Base-by-base conservation (phyloP, 2,329 filamentous ascomycete genomes). In the Bretziella fagacearum region DNA sequence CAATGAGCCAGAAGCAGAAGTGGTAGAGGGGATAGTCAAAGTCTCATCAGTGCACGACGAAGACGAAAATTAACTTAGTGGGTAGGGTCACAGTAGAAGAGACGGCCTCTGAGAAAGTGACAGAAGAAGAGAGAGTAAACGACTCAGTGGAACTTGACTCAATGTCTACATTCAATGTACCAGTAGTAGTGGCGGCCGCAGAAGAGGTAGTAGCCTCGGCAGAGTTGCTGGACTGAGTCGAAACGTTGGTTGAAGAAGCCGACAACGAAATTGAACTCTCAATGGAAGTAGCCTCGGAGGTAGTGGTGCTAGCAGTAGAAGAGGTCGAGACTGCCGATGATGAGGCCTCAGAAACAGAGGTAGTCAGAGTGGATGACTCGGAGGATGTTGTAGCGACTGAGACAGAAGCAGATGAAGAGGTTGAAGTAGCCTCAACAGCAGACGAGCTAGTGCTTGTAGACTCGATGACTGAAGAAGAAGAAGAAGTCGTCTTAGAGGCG, bases 151-250 rank as follows among this genome's bases (percentile, higher is more conserved):
- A n/a, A n/a, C n/a, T n/a, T n/a, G n/a, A n/a, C n/a, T n/a, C n/a
- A n/a, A n/a, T n/a, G n/a, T n/a, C n/a, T n/a, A n/a, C n/a, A n/a
- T n/a, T n/a, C n/a, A n/a, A n/a, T n/a, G n/a, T n/a, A n/a, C n/a
- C n/a, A 32, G 18, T 41, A n/a, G 37, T 36, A 25, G 43, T 32
- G 33, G 30, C 15, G 13, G 26, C 30, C 3, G 43, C 35, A 25
- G 36, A 33, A 10, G 43, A 41, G 22, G 46, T 33, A 32, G 35
- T 15, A 4, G 39, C 27, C n/a, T 56, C 50, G 6, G 13, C 32
- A 7, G 18, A 11, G 6, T 8, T 22, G n/a, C n/a, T n/a, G n/a
- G n/a, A n/a, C n/a, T n/a, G n/a, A 22, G 35, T 10, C 8, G 17
- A 36, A 17, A 15, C 10, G 11, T 7, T 7, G 17, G 32, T 13